phyloP scores from a whole-genome alignment of 441 rosid genomes.

The Brassica balearica region DNA sequence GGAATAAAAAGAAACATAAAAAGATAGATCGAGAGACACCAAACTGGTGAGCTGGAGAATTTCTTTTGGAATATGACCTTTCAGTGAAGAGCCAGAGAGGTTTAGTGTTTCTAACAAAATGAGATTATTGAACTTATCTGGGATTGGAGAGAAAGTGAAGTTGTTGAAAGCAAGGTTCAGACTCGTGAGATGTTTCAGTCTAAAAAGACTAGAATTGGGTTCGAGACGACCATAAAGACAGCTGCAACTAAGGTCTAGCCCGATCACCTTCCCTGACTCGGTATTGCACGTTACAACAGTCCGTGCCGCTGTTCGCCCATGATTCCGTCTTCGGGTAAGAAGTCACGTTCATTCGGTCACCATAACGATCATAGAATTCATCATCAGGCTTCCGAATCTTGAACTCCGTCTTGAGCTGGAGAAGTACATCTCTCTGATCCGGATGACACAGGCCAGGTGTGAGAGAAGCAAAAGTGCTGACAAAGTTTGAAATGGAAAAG shows the following conservation, averaged over 20 bases:
- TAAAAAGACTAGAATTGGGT: not conserved
- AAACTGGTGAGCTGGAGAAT: conserved; percentile 4
- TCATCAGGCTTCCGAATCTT: not conserved
- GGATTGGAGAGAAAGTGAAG: conserved; percentile 4
- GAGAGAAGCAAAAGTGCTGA: no score
- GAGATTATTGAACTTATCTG: conserved; percentile 1
- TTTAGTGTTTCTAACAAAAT: not conserved
- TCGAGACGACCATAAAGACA: conserved; percentile 13
- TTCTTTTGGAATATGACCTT: conserved; percentile 31
- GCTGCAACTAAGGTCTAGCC: conserved; percentile 44
- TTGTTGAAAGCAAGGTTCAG: not conserved
- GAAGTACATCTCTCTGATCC: conserved; percentile 31
- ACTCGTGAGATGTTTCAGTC: not conserved
- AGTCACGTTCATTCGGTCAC: not conserved
- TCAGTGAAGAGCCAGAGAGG: not conserved
- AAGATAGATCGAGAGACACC: conserved; percentile 17
- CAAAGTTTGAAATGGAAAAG: not conserved
- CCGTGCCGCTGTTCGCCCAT: not conserved
- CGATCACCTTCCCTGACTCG: conserved; percentile 30
- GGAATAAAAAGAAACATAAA: not conserved
- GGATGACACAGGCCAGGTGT: conserved; percentile 9
- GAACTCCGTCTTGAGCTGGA: conserved; percentile 34
- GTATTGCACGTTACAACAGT: conserved; percentile 45
- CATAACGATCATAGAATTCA: not conserved
- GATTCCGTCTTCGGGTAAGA: conserved; percentile 14